Percentiles rank a stretch among this genome's conserved stretches.
Conservation (phyloP, 169 alveolate genomes). For the Plasmodium gaboni region DNA sequence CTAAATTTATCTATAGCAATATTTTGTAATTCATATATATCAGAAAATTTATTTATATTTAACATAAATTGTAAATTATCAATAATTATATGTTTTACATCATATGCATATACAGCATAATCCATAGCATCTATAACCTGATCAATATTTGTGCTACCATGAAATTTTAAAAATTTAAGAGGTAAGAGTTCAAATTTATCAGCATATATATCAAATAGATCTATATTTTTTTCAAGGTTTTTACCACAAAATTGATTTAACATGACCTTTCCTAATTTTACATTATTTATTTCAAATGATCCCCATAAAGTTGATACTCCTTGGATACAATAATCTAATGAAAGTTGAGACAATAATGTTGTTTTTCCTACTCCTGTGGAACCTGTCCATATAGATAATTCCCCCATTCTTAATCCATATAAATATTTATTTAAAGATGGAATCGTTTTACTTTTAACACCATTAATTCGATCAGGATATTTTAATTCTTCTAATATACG, state of each 20-base stretch:
- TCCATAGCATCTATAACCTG: slow-evolving; percentile 94
- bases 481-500: slow-evolving; percentile 85
- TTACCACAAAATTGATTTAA: slow-evolving; percentile 90
- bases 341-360: slow-evolving; percentile 93
- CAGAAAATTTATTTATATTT: slow-evolving; percentile 84
- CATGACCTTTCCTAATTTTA: slow-evolving; percentile 92
- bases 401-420: slow-evolving; percentile 95
- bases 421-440: slow-evolving; percentile 86
- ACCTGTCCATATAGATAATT: slow-evolving; percentile 96
- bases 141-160: slow-evolving; percentile 94
- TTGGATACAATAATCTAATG: slow-evolving; percentile 93
- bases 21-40: slow-evolving; percentile 93
- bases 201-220: slow-evolving; percentile 86
- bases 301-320: slow-evolving; percentile 97
- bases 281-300: slow-evolving; percentile 95
- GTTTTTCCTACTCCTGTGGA: slow-evolving; percentile 98
- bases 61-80: slow-evolving; percentile 96
- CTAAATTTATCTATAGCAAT: slow-evolving; percentile 92
- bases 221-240: slow-evolving; percentile 85
- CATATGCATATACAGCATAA: slow-evolving; percentile 94
- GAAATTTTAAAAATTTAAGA: slow-evolving; percentile 92
- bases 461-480: slow-evolving; percentile 86
- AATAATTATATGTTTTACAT: slow-evolving; percentile 93
- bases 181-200: slow-evolving; percentile 92
- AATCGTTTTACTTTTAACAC: slow-evolving; percentile 83